Percentiles rank a stretch among this genome's conserved stretches.
Conservation (phyloP, 441 rosid genomes). For the Manihot esculenta region DNA sequence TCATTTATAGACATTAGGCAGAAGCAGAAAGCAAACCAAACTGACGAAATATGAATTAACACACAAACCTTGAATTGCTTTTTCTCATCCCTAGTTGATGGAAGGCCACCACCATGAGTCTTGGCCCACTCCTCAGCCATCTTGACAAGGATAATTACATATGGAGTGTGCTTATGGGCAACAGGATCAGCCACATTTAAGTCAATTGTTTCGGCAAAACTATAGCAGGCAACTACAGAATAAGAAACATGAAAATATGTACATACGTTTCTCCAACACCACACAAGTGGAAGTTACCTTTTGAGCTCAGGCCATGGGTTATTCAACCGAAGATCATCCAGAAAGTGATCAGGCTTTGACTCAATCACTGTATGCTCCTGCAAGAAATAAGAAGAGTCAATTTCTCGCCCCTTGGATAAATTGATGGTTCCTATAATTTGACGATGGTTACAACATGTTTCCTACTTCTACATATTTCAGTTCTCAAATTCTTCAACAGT, state of each 20-base stretch:
- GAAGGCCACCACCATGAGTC: conserved; percentile 65
- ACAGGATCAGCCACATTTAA: conserved; percentile 63
- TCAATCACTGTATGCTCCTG: conserved; percentile 88
- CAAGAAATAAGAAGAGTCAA: conserved; percentile 18
- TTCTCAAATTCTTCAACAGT: not conserved
- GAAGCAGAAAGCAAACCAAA: conserved; percentile 18
- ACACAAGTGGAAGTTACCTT: conserved; percentile 37
- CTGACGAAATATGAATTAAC: conserved; percentile 11
- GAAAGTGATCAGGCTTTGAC: conserved; percentile 94
- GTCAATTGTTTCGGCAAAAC: conserved; percentile 80
- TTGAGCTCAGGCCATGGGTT: conserved; percentile 93
- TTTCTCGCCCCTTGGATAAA: not conserved
- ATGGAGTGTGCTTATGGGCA: conserved; percentile 88
- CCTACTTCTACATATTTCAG: not conserved
- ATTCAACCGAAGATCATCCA: conserved; percentile 91
- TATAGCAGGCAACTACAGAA: conserved; percentile 25
- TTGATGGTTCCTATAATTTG: not conserved
- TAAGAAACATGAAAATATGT: conserved; percentile 19
- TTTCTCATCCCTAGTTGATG: conserved; percentile 84
- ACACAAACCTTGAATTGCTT: conserved; percentile 72
- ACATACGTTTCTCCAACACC: not conserved
- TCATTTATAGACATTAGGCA: no score
- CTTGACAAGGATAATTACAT: conserved; percentile 78
- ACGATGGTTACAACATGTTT: not conserved
- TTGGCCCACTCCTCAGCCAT: conserved; percentile 79